Base-by-base conservation (phyloP, 495 filamentous ascomycete species). In the Friedmanniomyces simplex region DNA sequence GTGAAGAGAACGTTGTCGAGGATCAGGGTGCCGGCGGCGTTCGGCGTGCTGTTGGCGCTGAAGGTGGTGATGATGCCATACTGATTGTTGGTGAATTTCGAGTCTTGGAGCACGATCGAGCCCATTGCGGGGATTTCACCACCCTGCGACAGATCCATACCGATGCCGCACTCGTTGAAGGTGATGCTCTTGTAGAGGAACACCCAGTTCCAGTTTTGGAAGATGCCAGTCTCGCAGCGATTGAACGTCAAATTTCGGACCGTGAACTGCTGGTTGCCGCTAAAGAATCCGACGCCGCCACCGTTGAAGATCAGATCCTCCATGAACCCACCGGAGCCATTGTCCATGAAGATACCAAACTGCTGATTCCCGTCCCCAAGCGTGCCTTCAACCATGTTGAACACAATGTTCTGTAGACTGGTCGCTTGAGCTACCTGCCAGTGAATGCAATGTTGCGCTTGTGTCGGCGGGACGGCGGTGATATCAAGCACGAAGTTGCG, bases 251-350 rank as follows among this genome's bases (percentile, higher is more conserved):
- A 63, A 72, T 96, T 96, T 58, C 91, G 86, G 54, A 85, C 90
- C 6, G 91, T 94, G 71, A 93, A 96, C 69, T 97, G 91, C 72
- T 97, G 91, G 72, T 88, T 95, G 51, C 91, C 91, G 14, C 94
- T 77, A 75, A 89, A 91, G 58, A 85, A 83, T 18, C 90, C 89
- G 66, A 84, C 87, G 57, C 79, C 79, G 63, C 91, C 91, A 55
- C 91, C 91, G 63, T 89, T 89, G 78, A 95, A 95, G 46, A 78
- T 82, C 26, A 96, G 74, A 68, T 63, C 63, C 25, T 68, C 69
- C 18, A 71, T 47, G 24, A 67, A 68, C 16, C 67, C 67, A 32
- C 68, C 70, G 21, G 64, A 68, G 18, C 75, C 75, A 58, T 77
- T 73, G 59, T 77, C 75, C 43, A 71, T 68, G 50, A 70, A 72